Percentiles rank a stretch among this genome's conserved stretches.
phyloP scores from a whole-genome alignment of 352 stramenopile genomes.

The Halophytophthora batemanensis region DNA sequence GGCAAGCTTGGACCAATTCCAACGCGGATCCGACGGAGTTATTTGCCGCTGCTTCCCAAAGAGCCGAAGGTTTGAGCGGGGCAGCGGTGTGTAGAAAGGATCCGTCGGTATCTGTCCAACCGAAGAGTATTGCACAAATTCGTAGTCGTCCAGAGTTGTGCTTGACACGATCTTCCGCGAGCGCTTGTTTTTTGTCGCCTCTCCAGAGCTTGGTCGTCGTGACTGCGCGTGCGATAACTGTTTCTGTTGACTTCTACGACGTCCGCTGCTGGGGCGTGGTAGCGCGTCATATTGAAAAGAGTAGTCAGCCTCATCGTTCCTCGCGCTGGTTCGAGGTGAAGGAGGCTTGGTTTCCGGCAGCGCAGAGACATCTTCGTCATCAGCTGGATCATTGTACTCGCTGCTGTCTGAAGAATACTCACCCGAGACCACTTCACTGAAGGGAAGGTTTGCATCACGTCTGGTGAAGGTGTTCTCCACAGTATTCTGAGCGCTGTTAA shows the following conservation, averaged over 20 bases:
- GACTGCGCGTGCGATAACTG: background rate
- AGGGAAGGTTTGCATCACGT: slow-evolving; percentile 22
- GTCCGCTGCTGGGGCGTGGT: background rate
- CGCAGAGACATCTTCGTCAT: slow-evolving; percentile 5
- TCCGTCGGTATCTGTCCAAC: slow-evolving; percentile 5
- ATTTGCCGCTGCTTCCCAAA: slow-evolving; percentile 29
- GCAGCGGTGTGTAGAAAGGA: slow-evolving; percentile 1
- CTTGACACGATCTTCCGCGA: slow-evolving; percentile 9
- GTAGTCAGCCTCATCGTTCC: slow-evolving; percentile 11
- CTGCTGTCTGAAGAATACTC: slow-evolving; percentile 23
- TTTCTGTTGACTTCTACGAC: slow-evolving; percentile 3
- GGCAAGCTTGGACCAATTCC: slow-evolving; percentile 42
- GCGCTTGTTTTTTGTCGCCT: background rate
- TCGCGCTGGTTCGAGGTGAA: background rate
- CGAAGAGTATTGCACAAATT: slow-evolving; percentile 3
- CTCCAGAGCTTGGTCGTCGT: background rate
- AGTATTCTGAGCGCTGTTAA: slow-evolving; percentile 28
- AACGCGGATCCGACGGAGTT: slow-evolving; percentile 38
- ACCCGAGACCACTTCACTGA: slow-evolving; percentile 2
- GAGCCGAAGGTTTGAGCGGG: slow-evolving; percentile 35
- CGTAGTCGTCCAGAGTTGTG: slow-evolving; percentile 42
- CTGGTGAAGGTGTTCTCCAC: slow-evolving; percentile 32
- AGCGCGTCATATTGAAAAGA: slow-evolving; percentile 18
- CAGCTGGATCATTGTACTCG: slow-evolving; percentile 10
- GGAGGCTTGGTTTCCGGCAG: background rate